Conservation (phyloP, 2,329 filamentous ascomycete genomes). For the Cladosporium sp. region DNA sequence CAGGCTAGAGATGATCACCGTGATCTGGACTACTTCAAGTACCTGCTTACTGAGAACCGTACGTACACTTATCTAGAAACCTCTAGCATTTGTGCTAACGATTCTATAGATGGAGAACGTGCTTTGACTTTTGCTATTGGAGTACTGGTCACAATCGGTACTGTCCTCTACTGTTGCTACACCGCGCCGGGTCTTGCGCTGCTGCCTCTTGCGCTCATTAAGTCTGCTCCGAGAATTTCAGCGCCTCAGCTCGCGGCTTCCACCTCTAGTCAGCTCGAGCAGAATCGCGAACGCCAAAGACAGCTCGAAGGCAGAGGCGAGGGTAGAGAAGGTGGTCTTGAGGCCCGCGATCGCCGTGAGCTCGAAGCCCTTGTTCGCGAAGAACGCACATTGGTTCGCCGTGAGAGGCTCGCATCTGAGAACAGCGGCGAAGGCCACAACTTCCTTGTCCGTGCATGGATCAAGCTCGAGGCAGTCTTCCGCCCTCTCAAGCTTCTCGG, state of each 20-base stretch:
- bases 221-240: conserved; percentile 81
- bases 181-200: conserved; percentile 85
- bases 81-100: conserved; percentile 11
- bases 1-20: conserved; percentile 60
- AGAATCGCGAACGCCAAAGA: conserved; percentile 85
- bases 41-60: conserved; percentile 76
- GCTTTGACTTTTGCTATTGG: conserved; percentile 86
- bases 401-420: conserved; percentile 81
- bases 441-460: conserved; percentile 69
- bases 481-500: conserved; percentile 84
- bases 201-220: conserved; percentile 85
- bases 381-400: conserved; percentile 85
- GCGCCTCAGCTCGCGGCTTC: conserved; percentile 72
- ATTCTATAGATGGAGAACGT: conserved; percentile 68
- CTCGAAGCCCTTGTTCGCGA: conserved; percentile 82
- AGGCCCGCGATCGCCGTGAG: conserved; percentile 82
- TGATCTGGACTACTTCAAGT: conserved; percentile 89
- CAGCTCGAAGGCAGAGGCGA: conserved; percentile 83
- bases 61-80: not conserved
- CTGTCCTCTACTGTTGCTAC: conserved; percentile 80
- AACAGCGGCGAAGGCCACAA: conserved; percentile 72
- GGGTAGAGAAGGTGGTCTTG: conserved; percentile 68
- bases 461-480: conserved; percentile 75
- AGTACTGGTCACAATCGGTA: conserved; percentile 81
- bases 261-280: conserved; percentile 74